phyloP scores from a whole-genome alignment of 2,329 filamentous ascomycete genomes.

The Ilyonectria destructans region DNA sequence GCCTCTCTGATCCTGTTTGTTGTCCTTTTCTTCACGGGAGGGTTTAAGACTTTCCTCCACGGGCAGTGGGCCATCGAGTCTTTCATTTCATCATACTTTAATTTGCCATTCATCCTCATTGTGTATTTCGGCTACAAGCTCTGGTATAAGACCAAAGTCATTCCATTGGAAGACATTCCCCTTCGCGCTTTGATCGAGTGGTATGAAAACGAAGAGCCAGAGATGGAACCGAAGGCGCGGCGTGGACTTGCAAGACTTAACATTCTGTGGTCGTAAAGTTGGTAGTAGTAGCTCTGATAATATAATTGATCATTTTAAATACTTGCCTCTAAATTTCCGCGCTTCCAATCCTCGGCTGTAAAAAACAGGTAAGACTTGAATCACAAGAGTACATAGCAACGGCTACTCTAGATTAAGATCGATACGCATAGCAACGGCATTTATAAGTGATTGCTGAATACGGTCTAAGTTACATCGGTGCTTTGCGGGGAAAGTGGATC shows the following conservation, averaged over 20 bases:
- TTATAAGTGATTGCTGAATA: background rate
- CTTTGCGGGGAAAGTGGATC: background rate
- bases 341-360: background rate
- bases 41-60: background rate
- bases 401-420: background rate
- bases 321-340: background rate
- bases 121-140: slow-evolving; percentile 5
- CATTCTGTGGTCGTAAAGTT: background rate
- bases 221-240: background rate
- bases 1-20: slow-evolving; percentile 1
- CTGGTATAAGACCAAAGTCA: slow-evolving; percentile 2
- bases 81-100: background rate
- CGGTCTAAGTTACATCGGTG: background rate
- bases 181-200: background rate
- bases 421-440: background rate
- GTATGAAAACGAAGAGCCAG: slow-evolving; percentile 4
- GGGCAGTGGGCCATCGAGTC: slow-evolving; percentile 1
- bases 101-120: background rate
- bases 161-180: slow-evolving; percentile 2
- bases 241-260: slow-evolving; percentile 1
- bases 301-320: background rate
- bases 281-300: background rate
- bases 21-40: slow-evolving; percentile 1
- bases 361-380: background rate
- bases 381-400: background rate